Evolutionary conservation across 257 asterid genomes (phyloP).

Genomic region (Salvia miltiorrhiza): DNA sequence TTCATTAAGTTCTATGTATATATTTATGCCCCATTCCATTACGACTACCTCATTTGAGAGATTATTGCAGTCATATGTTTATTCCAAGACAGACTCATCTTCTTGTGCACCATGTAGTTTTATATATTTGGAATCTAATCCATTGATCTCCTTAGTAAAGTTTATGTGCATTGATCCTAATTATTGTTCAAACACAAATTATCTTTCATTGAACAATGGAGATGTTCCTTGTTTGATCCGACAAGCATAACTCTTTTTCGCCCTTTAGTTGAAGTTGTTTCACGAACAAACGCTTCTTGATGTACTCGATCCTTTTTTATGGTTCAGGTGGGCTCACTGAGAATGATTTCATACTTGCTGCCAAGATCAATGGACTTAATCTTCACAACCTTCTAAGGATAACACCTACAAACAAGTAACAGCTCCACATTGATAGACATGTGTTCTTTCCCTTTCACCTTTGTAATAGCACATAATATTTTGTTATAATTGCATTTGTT

Average conservation of each 20-base stretch:
- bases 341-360: conserved; percentile 93
- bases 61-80: not conserved
- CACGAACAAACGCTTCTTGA: not conserved
- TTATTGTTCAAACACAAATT: not conserved
- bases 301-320: not conserved
- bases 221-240: not conserved
- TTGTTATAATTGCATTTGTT: not conserved
- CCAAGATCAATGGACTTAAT: conserved; percentile 66
- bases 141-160: not conserved
- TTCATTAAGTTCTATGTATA: not conserved
- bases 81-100: not conserved
- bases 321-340: conserved; percentile 87
- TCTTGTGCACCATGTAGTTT: not conserved
- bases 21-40: not conserved
- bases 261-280: not conserved
- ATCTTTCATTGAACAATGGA: not conserved
- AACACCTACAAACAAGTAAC: conserved; percentile 36
- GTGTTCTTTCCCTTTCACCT: not conserved
- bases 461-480: not conserved
- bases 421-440: not conserved
- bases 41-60: not conserved
- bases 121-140: not conserved
- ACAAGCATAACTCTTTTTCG: not conserved
- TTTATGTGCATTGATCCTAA: not conserved
- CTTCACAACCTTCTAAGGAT: conserved; percentile 75